Evolutionary conservation across 768 basidiomycete genomes (phyloP), one percentile per base, ranked within the genome.

Genomic region (Calocybe cyanea): DNA sequence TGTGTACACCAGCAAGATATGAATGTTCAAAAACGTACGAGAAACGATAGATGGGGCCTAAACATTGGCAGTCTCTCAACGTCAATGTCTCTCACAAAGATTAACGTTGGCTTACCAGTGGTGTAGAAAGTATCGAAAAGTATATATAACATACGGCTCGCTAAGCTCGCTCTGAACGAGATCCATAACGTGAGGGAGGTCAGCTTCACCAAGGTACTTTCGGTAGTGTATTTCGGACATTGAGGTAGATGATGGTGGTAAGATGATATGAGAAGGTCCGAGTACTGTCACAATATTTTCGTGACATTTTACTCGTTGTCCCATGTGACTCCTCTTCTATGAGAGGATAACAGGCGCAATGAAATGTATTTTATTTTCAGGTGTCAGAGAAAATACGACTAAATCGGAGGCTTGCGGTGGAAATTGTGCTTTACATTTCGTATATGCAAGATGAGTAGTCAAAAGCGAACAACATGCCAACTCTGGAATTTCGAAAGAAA

Each of bases 131-230:
- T 99, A 97, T 1, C 94, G 85, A 57, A 93, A 97, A 0, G 94
- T 97, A 68, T 95, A 97, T 34, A 92, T 83, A 43, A 95, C 91
- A 67, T 92, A 98, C 34, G 95, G 95, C 66, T 97, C 94, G 54
- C 87, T 91, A 58, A 97, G 81, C 68, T 96, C 93, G 57, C 76
- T 85, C 70, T 94, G 87, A 3, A 95, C 87, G 48, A 97, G 78
- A 15, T 76, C 72, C 80, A 95, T 92, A 58, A 97, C 85, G 53
- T 82, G 80, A 4, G 82, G 81, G 35, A 92, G 74, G 65, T 92
- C 90, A 6, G 76, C 68, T 67, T 91, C 87, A 57, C 87, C 87
- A 41, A 66, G 53, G 63, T 92, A 92, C 55, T 76, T 77, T 53
- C 88, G 77, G 68, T 92, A 92, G 44, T 68, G 58, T 49, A 85